Conservation (phyloP, 352 stramenopile species). For the Phytophthora tentaculata region DNA sequence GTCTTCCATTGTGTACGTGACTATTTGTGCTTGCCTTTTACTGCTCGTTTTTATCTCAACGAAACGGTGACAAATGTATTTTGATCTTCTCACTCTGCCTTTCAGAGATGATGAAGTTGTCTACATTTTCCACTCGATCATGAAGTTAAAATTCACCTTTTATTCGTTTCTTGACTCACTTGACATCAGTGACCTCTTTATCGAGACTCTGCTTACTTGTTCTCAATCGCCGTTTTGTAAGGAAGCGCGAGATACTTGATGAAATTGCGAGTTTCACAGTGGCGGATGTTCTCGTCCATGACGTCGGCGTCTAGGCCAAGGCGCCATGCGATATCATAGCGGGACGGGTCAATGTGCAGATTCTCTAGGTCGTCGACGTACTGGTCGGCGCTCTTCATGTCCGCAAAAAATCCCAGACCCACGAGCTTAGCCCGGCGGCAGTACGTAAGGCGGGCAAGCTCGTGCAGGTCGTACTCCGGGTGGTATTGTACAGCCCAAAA, state of each 20-base stretch:
- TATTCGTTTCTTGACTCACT: neutral
- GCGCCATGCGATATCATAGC: conserved; percentile 82
- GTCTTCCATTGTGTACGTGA: neutral
- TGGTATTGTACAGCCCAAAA: conserved; percentile 90
- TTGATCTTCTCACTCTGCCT: too few relatives aligned
- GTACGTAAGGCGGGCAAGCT: conserved; percentile 78
- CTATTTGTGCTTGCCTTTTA: too few relatives aligned
- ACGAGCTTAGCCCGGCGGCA: conserved; percentile 73
- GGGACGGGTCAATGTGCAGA: conserved; percentile 69
- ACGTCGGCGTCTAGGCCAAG: conserved; percentile 81
- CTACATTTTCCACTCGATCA: too few relatives aligned
- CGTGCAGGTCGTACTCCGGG: conserved; percentile 84
- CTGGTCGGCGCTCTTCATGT: conserved; percentile 72
- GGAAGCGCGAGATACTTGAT: conserved; percentile 85
- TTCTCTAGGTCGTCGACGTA: conserved; percentile 82
- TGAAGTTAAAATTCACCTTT: conserved; percentile 13
- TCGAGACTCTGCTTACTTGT: conserved; percentile 28
- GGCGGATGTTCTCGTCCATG: conserved; percentile 78
- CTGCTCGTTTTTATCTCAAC: too few relatives aligned
- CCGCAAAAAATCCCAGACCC: conserved; percentile 71
- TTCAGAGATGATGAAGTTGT: too few relatives aligned
- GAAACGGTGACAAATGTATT: too few relatives aligned
- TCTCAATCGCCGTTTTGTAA: conserved; percentile 59
- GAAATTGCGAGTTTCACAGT: conserved; percentile 87
- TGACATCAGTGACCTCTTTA: neutral